Evolutionary conservation across 2,329 filamentous ascomycete genomes (phyloP), one percentile per base, ranked within the genome.

Genomic region (Dissoconium aciculare): DNA sequence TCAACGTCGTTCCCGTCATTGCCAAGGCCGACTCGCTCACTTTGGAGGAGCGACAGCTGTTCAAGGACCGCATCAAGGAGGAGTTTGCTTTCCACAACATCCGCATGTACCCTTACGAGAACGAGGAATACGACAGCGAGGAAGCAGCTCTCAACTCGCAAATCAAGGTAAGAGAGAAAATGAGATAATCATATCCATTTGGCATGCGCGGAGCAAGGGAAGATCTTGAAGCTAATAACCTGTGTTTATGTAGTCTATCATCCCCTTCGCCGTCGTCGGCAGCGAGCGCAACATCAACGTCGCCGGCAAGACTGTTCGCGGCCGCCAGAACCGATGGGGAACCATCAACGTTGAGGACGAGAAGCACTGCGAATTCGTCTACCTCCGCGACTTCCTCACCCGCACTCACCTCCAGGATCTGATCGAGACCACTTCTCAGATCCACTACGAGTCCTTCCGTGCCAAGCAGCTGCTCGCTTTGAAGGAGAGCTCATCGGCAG

Each of bases 61-160:
- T 98, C 75, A 98, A 98, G 74, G 83, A 94, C 66, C 54, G 63
- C 58, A 98, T 98, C 69, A 94, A 93, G 79, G 89, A 95, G 69
- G 89, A 98, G 61, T 98, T 98, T 58, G 68, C 81, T 36, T 98
- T 98, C 78, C 89, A 98, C 74, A 95, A 95, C 70, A 74, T 98
- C 54, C 87, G 93, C 71, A 98, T 98, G 89, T 98, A 92, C 69
- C 89, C 89, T 38, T 98, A 98, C 60, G 89, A 98, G 60, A 95
- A 94, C 56, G 89, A 98, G 51, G 89, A 98, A 69, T 78, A 95
- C 49, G 89, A 98, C 54, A 80, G 89, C 43, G 89, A 98, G 67
- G 89, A 98, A 67, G 78, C 83, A 50, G 76, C 77, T 39, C 68
- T 92, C 62, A 95, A 95, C 65, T 75, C 74, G 36, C 81, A 92